Base-by-base conservation (phyloP, 2,329 filamentous ascomycete genomes). In the Moelleriella libera region DNA sequence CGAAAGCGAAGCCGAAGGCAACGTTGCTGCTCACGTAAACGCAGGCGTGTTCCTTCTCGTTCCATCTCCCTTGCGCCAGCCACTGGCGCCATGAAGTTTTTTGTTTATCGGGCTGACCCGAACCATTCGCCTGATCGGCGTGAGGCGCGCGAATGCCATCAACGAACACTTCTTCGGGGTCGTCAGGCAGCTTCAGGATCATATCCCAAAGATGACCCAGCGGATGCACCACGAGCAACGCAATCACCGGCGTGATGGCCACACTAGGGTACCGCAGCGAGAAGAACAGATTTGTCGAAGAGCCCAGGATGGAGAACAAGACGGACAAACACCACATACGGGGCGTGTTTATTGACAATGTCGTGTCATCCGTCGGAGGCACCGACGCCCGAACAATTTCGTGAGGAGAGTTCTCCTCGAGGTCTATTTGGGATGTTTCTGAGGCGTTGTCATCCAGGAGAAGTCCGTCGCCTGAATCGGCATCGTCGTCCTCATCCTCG, bases 1-100 rank as follows among this genome's bases (percentile, higher is more conserved):
- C 86, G 64, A 92, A 92, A 30, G 87, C 86, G 64, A 92, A 92
- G 2, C 86, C 87, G 60, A 92, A 92, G 21, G 86, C 88, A 41
- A 92, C 85, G 59, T 92, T 92, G 66, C 85, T 90, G 69, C 83
- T 88, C 55, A 92, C 87, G 56, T 92, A 92, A 46, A 92, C 85
- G 59, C 86, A 92, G 41, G 83, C 85, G 62, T 92, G 87, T 61
- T 92, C 86, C 61, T 92, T 92, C 60, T 88, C 82, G 59, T 92
- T 92, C 87, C 87, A 92, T 37, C 69, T 73, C 3, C 86, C 86
- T 63, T 90, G 86, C 1, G 80, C 81, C 30, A 90, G 69, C 85
- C 86, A 92, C 37, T 84, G 68, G 44, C 85, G 78, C 49, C 82
- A 59, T 4, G 73, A 70, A 32, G 61, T 60, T 61, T 41, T 46